Percentiles rank a stretch among this genome's conserved stretches.
These are phyloP conservation scores for Raphidocelis subcapitata DNA, from an alignment of 139 green algal species.

Conservation along the genomic window DNA sequence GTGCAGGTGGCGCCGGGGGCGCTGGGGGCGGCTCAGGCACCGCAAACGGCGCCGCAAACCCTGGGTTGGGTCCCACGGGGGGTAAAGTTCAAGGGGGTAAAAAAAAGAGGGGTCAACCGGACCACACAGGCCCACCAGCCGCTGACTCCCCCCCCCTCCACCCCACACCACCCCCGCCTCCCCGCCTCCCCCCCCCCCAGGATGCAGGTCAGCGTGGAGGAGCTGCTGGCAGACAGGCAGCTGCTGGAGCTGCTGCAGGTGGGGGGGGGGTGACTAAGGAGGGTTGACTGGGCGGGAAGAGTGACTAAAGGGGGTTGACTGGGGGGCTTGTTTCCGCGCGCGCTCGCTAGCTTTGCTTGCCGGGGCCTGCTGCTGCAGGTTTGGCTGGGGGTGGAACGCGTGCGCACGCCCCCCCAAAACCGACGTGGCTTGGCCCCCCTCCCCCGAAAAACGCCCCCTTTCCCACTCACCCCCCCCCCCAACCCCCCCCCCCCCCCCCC, in stretches of 20 bases:
- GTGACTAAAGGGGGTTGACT: too few relatives aligned
- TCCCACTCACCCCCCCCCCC: too few relatives aligned
- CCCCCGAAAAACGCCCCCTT: too few relatives aligned
- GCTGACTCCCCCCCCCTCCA: not conserved
- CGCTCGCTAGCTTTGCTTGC: too few relatives aligned
- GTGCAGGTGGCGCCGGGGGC: not conserved
- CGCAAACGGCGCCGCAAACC: not conserved
- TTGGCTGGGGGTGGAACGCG: too few relatives aligned
- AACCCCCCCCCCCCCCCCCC: too few relatives aligned
- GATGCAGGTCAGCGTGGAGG: constrained; percentile 22
- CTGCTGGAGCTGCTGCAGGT: constrained; percentile 20
- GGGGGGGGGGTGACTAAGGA: too few relatives aligned
- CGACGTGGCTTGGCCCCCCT: too few relatives aligned
- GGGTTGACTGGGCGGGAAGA: too few relatives aligned
- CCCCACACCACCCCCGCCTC: not conserved
- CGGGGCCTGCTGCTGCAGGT: too few relatives aligned
- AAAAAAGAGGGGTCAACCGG: not conserved
- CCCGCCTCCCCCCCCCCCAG: constrained; percentile 1
- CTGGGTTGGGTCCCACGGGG: not conserved
- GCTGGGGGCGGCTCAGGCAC: not conserved
- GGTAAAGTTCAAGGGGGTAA: not conserved
- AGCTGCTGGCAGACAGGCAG: constrained; percentile 18
- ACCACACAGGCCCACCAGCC: not conserved
- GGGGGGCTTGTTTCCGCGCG: too few relatives aligned
- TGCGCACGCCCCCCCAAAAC: too few relatives aligned